Percentiles rank a stretch among this genome's conserved stretches.
Evolutionary conservation across 495 filamentous ascomycete genomes (phyloP).

Genomic region (Viridothelium virens): DNA sequence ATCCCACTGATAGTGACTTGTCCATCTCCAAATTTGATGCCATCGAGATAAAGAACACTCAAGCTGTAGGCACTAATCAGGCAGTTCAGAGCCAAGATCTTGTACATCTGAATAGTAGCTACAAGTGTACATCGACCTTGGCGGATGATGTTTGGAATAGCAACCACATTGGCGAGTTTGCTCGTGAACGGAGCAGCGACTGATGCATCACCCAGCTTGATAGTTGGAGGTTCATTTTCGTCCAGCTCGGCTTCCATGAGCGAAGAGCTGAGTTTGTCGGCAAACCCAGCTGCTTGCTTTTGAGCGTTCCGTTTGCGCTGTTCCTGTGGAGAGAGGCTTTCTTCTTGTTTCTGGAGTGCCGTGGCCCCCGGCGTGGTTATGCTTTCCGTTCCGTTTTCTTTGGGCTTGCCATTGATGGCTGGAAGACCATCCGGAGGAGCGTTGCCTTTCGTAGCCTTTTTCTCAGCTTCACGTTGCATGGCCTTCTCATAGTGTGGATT

Average conservation of each 20-base stretch:
- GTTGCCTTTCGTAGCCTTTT: constrained; percentile 49
- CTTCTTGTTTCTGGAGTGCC: constrained; percentile 38
- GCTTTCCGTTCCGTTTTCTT: constrained; percentile 46
- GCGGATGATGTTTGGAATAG: constrained; percentile 95
- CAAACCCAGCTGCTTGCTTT: constrained; percentile 64
- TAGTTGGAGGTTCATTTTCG: constrained; percentile 84
- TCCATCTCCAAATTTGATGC: constrained; percentile 98
- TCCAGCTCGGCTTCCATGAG: constrained; percentile 90
- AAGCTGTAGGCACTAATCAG: constrained; percentile 97
- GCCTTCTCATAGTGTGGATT: constrained; percentile 98
- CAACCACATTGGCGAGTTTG: constrained; percentile 93
- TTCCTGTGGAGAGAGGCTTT: constrained; percentile 42
- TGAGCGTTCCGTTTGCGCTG: constrained; percentile 56
- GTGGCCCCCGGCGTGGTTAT: constrained; percentile 64
- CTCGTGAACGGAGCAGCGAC: constrained; percentile 96
- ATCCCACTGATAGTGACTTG: constrained; percentile 98
- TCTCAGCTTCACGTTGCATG: constrained; percentile 69
- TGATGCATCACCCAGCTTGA: constrained; percentile 96
- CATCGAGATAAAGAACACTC: constrained; percentile 91
- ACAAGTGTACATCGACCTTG: constrained; percentile 96
- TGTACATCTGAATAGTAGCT: constrained; percentile 99
- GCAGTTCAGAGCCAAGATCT: constrained; percentile 97
- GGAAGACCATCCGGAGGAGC: neutral
- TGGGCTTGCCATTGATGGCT: constrained; percentile 41
- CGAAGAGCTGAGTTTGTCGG: constrained; percentile 75